These are phyloP conservation scores for Penicillium longicatenatum DNA, from an alignment of 495 filamentous ascomycete genomes.

Conservation along the genomic window DNA sequence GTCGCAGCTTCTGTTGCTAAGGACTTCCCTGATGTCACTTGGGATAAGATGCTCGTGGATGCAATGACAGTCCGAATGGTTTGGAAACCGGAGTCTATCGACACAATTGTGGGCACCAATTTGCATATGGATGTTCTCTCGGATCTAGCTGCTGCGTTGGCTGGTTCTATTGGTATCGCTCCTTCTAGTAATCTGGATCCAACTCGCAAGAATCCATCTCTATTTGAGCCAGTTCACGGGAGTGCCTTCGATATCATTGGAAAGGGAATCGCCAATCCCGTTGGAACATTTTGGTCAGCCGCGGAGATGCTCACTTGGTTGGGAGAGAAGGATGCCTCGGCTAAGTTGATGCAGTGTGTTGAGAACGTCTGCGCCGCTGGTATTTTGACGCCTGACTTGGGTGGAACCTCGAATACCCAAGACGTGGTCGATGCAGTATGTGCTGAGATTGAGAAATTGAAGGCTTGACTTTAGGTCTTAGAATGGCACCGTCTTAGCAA, in stretches of 20 bases:
- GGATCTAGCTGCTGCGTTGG: conserved; percentile 52
- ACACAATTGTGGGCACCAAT: conserved; percentile 55
- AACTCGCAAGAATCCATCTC: conserved; percentile 53
- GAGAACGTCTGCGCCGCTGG: conserved; percentile 56
- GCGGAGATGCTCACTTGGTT: conserved; percentile 66
- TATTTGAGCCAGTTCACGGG: conserved; percentile 66
- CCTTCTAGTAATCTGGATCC: conserved; percentile 61
- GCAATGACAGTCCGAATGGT: conserved; percentile 56
- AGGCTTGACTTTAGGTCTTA: not conserved
- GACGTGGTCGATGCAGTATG: conserved; percentile 60
- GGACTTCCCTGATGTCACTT: conserved; percentile 49
- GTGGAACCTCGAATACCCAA: conserved; percentile 49
- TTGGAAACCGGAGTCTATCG: conserved; percentile 45
- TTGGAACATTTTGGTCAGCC: conserved; percentile 65
- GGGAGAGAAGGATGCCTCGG: conserved; percentile 53
- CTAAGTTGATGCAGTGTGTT: conserved; percentile 52
- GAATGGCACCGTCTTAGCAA: too few species aligned
- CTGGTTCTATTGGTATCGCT: conserved; percentile 52
- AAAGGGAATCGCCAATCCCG: conserved; percentile 64
- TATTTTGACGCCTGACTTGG: conserved; percentile 57
- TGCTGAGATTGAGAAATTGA: conserved; percentile 45
- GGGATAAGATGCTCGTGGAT: conserved; percentile 56
- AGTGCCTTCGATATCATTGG: conserved; percentile 67
- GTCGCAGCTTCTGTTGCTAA: conserved; percentile 38
- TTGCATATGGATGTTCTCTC: conserved; percentile 54